Base-by-base conservation (phyloP, 129 eudicot species). In the Chrysanthemum seticuspe region DNA sequence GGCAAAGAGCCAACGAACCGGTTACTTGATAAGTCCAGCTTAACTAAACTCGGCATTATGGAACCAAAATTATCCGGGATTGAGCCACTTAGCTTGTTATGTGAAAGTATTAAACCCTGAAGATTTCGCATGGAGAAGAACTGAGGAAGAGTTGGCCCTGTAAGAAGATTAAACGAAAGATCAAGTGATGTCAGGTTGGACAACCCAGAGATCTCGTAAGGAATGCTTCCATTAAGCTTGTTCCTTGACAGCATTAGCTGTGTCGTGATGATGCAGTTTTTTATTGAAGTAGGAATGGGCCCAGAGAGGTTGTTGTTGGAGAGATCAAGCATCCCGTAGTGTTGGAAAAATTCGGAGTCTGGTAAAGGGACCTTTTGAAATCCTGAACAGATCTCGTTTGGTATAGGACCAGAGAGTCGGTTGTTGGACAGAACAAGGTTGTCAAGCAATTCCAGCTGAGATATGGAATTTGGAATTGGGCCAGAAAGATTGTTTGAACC, bases 261-360 rank as follows among this genome's bases (percentile, higher is more conserved):
- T 16, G 79, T 79, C 54, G 86, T 75, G 0, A 93, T 85, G 80
- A 78, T 67, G 76, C 98, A 90, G 67, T 81, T 77, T 80, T 78
- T 71, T 67, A 93, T 84, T 14, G 98, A 78, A 56, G 71, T 45
- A 19, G 98, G 98, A 77, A 93, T 90, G 4, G 85, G 79, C 45
- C 98, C 98, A 2, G 79, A 81, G 52, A 93, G 78, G 76, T 76
- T 64, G 61, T 93, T 93, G 71, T 86, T 68, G 13, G 98, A 93
- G 44, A 90, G 84, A 86, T 93, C 97, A 75, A 93, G 90, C 98
- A 84, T 85, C 13, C 98, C 98, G 59, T 90, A 90, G 63, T 93
- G 98, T 88, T 93, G 98, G 51, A 69, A 23, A 58, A 82, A 93
- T 83, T 93, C 97, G 11, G 98, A 93, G 75, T 93, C 97, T 3